phyloP scores from a whole-genome alignment of 768 basidiomycete species.

The Panaeolus papilionaceus region DNA sequence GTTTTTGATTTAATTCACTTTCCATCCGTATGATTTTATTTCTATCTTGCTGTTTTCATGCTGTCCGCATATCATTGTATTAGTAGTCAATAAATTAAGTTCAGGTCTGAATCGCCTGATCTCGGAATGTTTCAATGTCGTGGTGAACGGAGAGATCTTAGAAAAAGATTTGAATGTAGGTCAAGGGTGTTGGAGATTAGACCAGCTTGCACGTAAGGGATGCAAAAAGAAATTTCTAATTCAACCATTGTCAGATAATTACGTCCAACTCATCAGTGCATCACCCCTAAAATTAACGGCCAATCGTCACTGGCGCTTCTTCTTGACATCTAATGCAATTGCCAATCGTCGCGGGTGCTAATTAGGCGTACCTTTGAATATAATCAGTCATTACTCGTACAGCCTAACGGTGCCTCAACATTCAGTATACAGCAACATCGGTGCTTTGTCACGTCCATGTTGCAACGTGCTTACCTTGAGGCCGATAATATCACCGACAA shows the following conservation, averaged over 20 bases:
- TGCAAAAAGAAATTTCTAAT: too few species aligned
- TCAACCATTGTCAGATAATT: neutral
- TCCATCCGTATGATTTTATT: neutral
- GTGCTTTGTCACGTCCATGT: conserved; percentile 1
- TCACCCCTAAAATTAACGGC: neutral
- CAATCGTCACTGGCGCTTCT: conserved; percentile 5
- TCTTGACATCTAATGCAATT: neutral
- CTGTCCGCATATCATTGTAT: neutral
- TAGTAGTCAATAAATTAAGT: neutral
- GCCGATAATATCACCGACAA: neutral
- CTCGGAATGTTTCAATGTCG: too few species aligned
- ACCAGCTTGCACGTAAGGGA: too few species aligned
- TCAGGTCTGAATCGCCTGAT: neutral
- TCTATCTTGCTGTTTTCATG: neutral
- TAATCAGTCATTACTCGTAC: neutral
- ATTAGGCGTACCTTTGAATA: neutral
- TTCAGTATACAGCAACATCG: neutral
- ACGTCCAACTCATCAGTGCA: neutral
- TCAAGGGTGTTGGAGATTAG: too few species aligned
- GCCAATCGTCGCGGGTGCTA: neutral
- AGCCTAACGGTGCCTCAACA: conserved; percentile 1
- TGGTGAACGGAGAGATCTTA: too few species aligned
- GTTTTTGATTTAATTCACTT: neutral
- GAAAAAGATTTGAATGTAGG: too few species aligned
- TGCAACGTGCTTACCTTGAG: neutral